These are phyloP conservation scores for Paralagenidium karlingii DNA, from an alignment of 352 stramenopile species.

Conservation along the genomic window DNA sequence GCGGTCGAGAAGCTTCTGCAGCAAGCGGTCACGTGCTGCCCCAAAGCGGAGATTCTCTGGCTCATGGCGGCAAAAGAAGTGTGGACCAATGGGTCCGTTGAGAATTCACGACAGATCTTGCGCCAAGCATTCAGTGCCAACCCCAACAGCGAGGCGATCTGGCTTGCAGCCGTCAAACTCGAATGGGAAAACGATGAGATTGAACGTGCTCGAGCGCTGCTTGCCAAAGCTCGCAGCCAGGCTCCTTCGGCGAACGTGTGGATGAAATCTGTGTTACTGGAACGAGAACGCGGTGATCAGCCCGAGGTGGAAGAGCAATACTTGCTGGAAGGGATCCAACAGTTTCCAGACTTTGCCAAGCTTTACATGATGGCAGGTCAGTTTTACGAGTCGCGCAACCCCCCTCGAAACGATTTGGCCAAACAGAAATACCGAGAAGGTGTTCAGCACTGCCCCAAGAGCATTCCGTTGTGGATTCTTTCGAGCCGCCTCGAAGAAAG, in stretches of 20 bases:
- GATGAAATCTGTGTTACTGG: constrained; percentile 97
- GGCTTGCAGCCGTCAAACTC: constrained; percentile 96
- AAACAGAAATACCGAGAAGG: constrained; percentile 90
- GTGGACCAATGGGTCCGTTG: constrained; percentile 90
- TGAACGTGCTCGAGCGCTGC: constrained; percentile 79
- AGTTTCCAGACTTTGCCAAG: constrained; percentile 90
- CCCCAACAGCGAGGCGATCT: constrained; percentile 91
- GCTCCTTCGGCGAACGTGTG: constrained; percentile 89
- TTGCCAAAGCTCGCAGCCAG: constrained; percentile 65
- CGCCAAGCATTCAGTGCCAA: constrained; percentile 95
- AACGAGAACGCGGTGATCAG: constrained; percentile 77
- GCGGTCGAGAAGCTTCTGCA: constrained; percentile 81
- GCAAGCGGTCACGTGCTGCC: constrained; percentile 89
- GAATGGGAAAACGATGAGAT: constrained; percentile 98
- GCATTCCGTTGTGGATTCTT: constrained; percentile 89
- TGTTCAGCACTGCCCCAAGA: constrained; percentile 87
- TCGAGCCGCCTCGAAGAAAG: constrained; percentile 90
- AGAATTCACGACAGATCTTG: constrained; percentile 89
- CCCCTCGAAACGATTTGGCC: constrained; percentile 50
- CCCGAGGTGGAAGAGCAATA: constrained; percentile 67
- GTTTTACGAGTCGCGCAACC: constrained; percentile 60
- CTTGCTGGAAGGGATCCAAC: constrained; percentile 81
- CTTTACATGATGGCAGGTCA: constrained; percentile 98
- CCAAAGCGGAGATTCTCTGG: constrained; percentile 95
- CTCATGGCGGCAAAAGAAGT: constrained; percentile 97